Evolutionary conservation across 495 filamentous ascomycete species (phyloP).

Genomic region (Pseudoneurospora amorphoporcata): DNA sequence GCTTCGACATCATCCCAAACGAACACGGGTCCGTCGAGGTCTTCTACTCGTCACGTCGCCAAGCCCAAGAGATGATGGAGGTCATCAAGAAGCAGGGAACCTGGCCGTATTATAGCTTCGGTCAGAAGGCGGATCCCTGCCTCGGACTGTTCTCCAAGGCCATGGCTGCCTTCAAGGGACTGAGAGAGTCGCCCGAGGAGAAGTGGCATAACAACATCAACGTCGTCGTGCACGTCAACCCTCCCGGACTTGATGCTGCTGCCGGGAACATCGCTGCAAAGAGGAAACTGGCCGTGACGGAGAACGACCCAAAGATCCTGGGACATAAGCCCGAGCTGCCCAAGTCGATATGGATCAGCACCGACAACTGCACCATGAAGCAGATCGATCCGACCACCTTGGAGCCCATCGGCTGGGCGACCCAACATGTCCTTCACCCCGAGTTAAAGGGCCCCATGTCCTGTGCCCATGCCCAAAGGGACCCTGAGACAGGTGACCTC

Average conservation of each 20-base stretch:
- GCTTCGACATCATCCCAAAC: constrained; percentile 51
- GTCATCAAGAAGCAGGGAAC: constrained; percentile 43
- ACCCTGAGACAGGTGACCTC: constrained; percentile 63
- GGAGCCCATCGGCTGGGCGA: constrained; percentile 52
- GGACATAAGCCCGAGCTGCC: constrained; percentile 21
- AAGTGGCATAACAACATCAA: constrained; percentile 37
- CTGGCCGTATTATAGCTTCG: constrained; percentile 44
- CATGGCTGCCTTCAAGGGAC: constrained; percentile 39
- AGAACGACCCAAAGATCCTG: not conserved
- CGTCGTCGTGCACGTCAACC: constrained; percentile 49
- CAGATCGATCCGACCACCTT: constrained; percentile 57
- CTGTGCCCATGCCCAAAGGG: constrained; percentile 57
- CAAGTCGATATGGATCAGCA: constrained; percentile 46
- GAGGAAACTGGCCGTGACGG: not conserved
- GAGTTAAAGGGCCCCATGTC: constrained; percentile 52
- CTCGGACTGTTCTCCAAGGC: constrained; percentile 56
- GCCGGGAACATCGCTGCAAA: constrained; percentile 1
- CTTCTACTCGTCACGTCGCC: constrained; percentile 62
- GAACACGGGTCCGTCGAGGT: constrained; percentile 31
- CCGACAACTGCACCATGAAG: constrained; percentile 47
- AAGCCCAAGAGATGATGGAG: constrained; percentile 46
- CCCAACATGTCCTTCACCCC: constrained; percentile 52
- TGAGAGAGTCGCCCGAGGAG: constrained; percentile 1
- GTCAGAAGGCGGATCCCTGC: constrained; percentile 57
- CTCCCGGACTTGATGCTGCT: constrained; percentile 40